Conservation (phyloP, 192 early-diverging fungal genomes). For the Coemansia furcata region DNA sequence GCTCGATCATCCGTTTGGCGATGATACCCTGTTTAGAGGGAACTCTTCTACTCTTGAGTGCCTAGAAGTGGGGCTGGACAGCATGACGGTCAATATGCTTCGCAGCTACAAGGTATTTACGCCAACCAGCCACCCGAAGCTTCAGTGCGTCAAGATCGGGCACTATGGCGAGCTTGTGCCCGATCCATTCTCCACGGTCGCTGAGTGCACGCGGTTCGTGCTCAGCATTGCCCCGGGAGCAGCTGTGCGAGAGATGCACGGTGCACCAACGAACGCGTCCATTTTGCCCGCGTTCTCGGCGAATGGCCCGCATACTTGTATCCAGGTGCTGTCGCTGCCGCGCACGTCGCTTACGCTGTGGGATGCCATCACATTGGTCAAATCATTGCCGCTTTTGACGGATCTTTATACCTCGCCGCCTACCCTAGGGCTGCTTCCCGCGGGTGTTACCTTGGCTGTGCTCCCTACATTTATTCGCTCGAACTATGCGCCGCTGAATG, state of each 20-base stretch:
- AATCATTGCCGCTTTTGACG: neutral
- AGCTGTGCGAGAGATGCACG: neutral
- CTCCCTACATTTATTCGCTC: neutral
- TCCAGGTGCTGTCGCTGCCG: neutral
- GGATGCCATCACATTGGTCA: neutral
- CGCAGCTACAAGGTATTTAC: neutral
- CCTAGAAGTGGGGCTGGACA: neutral
- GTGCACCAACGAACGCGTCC: neutral
- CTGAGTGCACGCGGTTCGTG: neutral
- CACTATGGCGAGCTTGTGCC: neutral
- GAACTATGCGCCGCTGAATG: neutral
- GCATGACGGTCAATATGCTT: neutral
- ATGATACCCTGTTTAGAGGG: neutral
- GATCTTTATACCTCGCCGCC: neutral
- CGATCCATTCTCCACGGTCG: neutral
- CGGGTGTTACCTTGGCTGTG: neutral
- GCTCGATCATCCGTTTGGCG: neutral
- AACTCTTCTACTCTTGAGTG: neutral
- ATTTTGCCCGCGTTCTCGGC: neutral
- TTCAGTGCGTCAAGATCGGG: neutral
- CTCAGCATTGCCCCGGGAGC: neutral
- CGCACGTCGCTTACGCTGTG: neutral
- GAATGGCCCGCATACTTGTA: neutral
- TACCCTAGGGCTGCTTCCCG: neutral
- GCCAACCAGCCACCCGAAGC: conserved; percentile 1